phyloP scores from a whole-genome alignment of 306 rosid genomes.

The Vicia faba region DNA sequence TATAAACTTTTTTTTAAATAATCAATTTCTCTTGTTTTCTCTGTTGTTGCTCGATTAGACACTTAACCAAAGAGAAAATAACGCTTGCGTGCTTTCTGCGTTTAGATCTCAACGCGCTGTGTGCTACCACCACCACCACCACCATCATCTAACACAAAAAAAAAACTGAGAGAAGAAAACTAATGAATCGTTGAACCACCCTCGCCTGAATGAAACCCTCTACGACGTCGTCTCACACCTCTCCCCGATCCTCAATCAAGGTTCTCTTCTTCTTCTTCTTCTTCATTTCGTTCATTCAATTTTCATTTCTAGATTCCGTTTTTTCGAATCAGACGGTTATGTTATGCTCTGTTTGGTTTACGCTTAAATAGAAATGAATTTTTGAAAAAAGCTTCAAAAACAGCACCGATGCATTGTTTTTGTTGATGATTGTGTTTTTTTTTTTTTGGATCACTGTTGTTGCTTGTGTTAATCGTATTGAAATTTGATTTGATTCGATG shows the following conservation, averaged over 20 bases:
- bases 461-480: constrained; percentile 1
- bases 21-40: background rate
- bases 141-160: too few species aligned
- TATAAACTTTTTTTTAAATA: too few species aligned
- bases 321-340: constrained; percentile 24
- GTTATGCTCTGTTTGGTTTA: background rate
- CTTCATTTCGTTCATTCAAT: background rate
- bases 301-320: background rate
- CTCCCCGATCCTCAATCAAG: constrained; percentile 39
- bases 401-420: background rate
- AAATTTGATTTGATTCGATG: constrained; percentile 25
- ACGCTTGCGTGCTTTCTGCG: constrained; percentile 34
- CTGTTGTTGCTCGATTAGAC: constrained; percentile 38
- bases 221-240: constrained; percentile 34
- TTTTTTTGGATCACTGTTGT: too few species aligned
- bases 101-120: constrained; percentile 44
- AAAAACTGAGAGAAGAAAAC: background rate
- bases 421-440: constrained; percentile 14
- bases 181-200: constrained; percentile 19
- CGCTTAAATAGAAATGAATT: constrained; percentile 1
- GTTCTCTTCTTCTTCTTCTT: constrained; percentile 34
- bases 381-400: background rate
- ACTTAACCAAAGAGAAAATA: constrained; percentile 42
- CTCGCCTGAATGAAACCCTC: constrained; percentile 1
- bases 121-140: background rate